Evolutionary conservation across 106 monocot genomes (phyloP).

Genomic region (Apostasia ramifera): DNA sequence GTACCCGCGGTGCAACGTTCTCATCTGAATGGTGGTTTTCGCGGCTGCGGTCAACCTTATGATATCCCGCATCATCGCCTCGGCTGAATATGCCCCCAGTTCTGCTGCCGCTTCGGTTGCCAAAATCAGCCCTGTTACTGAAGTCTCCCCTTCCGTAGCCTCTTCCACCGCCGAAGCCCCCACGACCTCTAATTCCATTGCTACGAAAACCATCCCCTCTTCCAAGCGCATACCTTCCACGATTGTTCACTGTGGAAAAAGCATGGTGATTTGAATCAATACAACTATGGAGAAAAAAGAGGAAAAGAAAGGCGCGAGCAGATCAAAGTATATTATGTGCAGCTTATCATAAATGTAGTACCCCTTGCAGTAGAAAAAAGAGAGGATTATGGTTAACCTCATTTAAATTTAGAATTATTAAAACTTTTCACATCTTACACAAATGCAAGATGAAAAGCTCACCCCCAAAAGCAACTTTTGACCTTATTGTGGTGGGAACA

Average conservation of each 20-base stretch:
- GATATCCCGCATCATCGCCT: constrained; percentile 37
- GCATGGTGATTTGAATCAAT: too few relatives aligned
- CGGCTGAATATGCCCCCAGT: constrained; percentile 23
- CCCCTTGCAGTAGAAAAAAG: background rate
- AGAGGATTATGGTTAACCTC: background rate
- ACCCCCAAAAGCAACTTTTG: too few relatives aligned
- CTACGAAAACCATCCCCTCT: constrained; percentile 51
- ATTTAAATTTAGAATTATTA: too few relatives aligned
- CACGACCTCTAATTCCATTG: constrained; percentile 43
- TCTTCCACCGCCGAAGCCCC: constrained; percentile 43
- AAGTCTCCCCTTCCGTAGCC: constrained; percentile 52
- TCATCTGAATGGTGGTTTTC: constrained; percentile 1
- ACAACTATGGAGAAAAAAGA: background rate
- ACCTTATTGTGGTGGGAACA: too few relatives aligned
- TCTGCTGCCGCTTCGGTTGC: constrained; percentile 35
- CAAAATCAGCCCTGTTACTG: constrained; percentile 30
- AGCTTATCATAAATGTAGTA: background rate
- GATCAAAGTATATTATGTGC: background rate
- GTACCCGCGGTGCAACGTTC: constrained; percentile 8
- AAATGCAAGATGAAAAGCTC: too few relatives aligned
- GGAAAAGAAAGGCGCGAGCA: too few relatives aligned
- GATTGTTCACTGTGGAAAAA: constrained; percentile 25
- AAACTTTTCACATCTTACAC: background rate
- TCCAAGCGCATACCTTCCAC: constrained; percentile 46
- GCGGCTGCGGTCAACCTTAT: constrained; percentile 31